These are phyloP conservation scores for Penicillium sp. DNA, from an alignment of 2,329 filamentous ascomycete genomes.

Conservation along the genomic window DNA sequence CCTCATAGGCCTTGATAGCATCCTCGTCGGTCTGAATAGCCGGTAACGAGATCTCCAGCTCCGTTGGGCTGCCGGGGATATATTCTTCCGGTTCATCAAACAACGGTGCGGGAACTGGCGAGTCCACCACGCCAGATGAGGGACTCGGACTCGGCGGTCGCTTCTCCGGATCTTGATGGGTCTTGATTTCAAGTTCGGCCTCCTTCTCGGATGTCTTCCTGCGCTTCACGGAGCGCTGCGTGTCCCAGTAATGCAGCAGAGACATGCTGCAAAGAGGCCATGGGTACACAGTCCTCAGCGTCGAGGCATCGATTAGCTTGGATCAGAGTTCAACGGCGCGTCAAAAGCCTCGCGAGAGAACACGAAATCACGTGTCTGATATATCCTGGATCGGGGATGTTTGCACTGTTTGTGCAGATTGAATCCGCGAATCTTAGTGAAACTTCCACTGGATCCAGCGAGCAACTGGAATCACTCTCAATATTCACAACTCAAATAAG, in stretches of 20 bases:
- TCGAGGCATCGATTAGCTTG: not conserved
- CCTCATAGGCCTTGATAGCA: conserved; percentile 75
- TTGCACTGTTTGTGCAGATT: conserved; percentile 19
- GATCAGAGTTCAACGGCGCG: conserved; percentile 9
- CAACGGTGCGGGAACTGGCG: conserved; percentile 10
- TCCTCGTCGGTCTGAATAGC: conserved; percentile 60
- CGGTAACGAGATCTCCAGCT: conserved; percentile 66
- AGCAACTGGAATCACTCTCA: too few relatives aligned
- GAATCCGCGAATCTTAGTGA: not conserved
- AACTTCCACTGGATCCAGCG: too few relatives aligned
- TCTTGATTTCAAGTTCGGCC: conserved; percentile 1
- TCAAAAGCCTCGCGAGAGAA: conserved; percentile 16
- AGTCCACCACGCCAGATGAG: conserved; percentile 34
- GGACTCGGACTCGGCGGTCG: conserved; percentile 17
- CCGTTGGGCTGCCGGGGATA: conserved; percentile 48
- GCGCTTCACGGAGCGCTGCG: conserved; percentile 28
- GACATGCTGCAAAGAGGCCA: conserved; percentile 26
- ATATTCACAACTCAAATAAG: too few relatives aligned
- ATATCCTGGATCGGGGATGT: conserved; percentile 10
- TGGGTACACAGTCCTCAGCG: conserved; percentile 2
- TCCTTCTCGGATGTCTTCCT: conserved; percentile 20
- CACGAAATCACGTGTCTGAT: conserved; percentile 28
- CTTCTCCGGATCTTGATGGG: conserved; percentile 1
- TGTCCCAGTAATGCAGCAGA: conserved; percentile 34
- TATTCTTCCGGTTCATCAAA: conserved; percentile 25